phyloP scores from a whole-genome alignment of 352 stramenopile genomes.

The Pythium dissimile region DNA sequence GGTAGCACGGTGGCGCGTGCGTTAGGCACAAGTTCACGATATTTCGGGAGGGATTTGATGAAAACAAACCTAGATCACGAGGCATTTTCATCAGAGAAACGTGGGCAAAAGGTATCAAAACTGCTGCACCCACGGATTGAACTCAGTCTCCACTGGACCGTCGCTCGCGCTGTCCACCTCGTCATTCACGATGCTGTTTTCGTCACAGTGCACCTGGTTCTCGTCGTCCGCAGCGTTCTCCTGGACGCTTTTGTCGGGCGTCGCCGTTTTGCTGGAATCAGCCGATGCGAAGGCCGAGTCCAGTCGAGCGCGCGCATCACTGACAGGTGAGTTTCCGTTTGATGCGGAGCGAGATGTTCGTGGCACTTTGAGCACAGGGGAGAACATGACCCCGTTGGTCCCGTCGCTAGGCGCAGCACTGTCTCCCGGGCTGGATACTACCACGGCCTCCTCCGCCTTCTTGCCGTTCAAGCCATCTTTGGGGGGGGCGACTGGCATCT shows the following conservation, averaged over 20 bases:
- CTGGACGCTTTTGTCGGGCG: conserved; percentile 20
- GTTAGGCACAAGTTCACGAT: conserved; percentile 61
- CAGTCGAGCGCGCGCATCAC: conserved; percentile 25
- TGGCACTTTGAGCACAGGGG: conserved; percentile 60
- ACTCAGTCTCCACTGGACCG: conserved; percentile 48
- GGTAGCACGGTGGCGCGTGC: conserved; percentile 55
- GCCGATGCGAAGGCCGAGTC: conserved; percentile 28
- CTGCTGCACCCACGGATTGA: conserved; percentile 62
- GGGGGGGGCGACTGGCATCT: too few relatives aligned
- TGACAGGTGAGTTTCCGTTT: conserved; percentile 21
- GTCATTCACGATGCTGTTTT: conserved; percentile 20
- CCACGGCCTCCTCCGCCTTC: conserved; percentile 14
- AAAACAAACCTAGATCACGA: conserved; percentile 67
- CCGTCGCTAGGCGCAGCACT: conserved; percentile 23
- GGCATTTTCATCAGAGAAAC: too few relatives aligned
- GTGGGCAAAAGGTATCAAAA: not conserved
- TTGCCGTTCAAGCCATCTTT: too few relatives aligned
- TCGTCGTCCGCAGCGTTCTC: conserved; percentile 8
- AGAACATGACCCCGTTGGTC: conserved; percentile 65
- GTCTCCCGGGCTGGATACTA: not conserved
- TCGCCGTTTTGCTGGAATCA: not conserved
- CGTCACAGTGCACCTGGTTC: conserved; percentile 7
- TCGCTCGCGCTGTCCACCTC: conserved; percentile 41
- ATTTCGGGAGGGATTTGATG: conserved; percentile 83
- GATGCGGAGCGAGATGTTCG: conserved; percentile 28